Evolutionary conservation across 2,329 filamentous ascomycete species (phyloP).

Genomic region (Nigrograna mackinnonii): DNA sequence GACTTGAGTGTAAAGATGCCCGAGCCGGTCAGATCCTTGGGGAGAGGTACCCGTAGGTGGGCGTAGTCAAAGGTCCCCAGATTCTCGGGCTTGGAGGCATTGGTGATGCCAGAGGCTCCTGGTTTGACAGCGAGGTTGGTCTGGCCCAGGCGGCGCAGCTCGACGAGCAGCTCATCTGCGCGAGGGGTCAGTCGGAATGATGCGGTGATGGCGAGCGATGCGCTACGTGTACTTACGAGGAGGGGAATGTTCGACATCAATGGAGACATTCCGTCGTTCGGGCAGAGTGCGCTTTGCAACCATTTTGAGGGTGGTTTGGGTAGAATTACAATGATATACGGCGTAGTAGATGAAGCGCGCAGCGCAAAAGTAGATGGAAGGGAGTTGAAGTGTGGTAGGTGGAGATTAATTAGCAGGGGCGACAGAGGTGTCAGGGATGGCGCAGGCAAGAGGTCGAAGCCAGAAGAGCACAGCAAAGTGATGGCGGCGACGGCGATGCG

Average conservation of each 20-base stretch:
- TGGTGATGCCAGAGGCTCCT: conserved; percentile 69
- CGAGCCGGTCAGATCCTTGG: conserved; percentile 82
- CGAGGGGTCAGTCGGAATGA: conserved; percentile 21
- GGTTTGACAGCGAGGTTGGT: conserved; percentile 87
- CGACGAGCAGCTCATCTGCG: conserved; percentile 64
- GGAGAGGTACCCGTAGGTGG: conserved; percentile 88
- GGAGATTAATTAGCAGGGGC: conserved; percentile 8
- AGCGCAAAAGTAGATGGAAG: conserved; percentile 20
- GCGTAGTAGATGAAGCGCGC: conserved; percentile 24
- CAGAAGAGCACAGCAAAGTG: conserved; percentile 16
- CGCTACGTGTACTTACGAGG: conserved; percentile 57
- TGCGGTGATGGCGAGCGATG: conserved; percentile 28
- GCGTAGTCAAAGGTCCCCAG: conserved; percentile 93
- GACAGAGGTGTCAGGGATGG: conserved; percentile 8
- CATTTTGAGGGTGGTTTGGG: conserved; percentile 27
- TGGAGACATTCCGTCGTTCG: conserved; percentile 65
- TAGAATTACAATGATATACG: conserved; percentile 14
- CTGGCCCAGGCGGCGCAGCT: conserved; percentile 86
- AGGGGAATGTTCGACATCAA: conserved; percentile 65
- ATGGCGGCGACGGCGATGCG: conserved; percentile 5
- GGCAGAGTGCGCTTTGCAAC: conserved; percentile 56
- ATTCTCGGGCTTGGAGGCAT: conserved; percentile 72
- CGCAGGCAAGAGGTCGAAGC: conserved; percentile 5
- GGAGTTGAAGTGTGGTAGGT: conserved; percentile 11
- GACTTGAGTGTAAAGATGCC: conserved; percentile 84